Conservation (phyloP, 2,329 filamentous ascomycete species). For the Clarireedia paspali region DNA sequence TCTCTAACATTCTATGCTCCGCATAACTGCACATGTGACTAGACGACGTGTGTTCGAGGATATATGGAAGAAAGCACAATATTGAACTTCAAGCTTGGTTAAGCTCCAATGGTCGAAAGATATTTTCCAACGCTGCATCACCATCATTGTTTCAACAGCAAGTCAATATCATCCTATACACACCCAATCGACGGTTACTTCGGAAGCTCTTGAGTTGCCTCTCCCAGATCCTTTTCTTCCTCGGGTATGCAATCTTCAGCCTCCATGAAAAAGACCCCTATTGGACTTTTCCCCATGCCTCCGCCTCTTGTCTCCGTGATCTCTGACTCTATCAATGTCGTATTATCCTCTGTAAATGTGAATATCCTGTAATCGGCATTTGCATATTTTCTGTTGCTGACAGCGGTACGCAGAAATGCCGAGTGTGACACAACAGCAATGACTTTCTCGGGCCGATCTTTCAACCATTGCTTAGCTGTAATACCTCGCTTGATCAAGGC, state of each 20-base stretch:
- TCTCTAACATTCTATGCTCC: too few relatives aligned
- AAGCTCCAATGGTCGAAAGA: too few relatives aligned
- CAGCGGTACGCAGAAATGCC: slow-evolving; percentile 24
- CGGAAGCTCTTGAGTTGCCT: slow-evolving; percentile 15
- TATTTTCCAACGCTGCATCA: too few relatives aligned
- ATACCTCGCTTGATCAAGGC: slow-evolving; percentile 22
- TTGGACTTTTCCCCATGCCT: slow-evolving; percentile 25
- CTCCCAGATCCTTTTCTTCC: slow-evolving; percentile 6
- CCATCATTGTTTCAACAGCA: too few relatives aligned
- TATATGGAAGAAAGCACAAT: too few relatives aligned
- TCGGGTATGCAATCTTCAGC: background rate
- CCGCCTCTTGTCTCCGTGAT: slow-evolving; percentile 26
- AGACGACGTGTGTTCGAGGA: too few relatives aligned
- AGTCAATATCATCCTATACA: too few relatives aligned
- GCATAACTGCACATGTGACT: too few relatives aligned
- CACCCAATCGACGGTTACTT: background rate
- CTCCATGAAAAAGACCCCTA: slow-evolving; percentile 15
- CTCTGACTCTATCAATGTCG: slow-evolving; percentile 25
- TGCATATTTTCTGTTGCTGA: slow-evolving; percentile 21
- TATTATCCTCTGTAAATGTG: slow-evolving; percentile 23
- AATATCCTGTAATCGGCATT: slow-evolving; percentile 30
- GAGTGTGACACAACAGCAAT: slow-evolving; percentile 29
- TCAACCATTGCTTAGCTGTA: slow-evolving; percentile 24
- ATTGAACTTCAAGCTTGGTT: too few relatives aligned
- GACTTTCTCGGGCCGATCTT: slow-evolving; percentile 26